Evolutionary conservation across 495 filamentous ascomycete species (phyloP).

Genomic region (Ramalina peruviana): DNA sequence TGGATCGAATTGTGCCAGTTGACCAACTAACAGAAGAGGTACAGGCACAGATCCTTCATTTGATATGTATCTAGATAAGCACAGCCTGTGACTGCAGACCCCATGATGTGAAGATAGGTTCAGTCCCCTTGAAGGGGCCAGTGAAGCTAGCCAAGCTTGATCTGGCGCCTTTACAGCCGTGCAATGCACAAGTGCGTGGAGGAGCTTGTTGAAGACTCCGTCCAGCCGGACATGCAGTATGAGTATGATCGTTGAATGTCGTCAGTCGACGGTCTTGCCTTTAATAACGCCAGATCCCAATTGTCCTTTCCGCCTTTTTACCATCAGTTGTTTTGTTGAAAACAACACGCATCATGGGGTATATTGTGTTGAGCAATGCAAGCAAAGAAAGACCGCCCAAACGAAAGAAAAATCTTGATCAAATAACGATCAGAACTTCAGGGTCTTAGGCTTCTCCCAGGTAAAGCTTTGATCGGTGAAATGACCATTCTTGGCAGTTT

Average conservation of each 20-base stretch:
- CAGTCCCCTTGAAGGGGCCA: no score
- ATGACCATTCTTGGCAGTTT: conserved; percentile 98
- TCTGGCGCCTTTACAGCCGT: no score
- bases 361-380: background rate
- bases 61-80: no score
- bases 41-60: no score
- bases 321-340: conserved; percentile 44
- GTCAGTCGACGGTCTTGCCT: background rate
- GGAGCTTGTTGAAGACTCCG: no score
- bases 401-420: background rate
- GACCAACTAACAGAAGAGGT: no score
- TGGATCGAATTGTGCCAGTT: no score
- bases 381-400: conserved; percentile 1
- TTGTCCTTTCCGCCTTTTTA: background rate
- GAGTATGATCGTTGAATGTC: background rate
- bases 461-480: conserved; percentile 96
- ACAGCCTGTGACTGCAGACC: no score
- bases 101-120: no score
- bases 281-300: background rate
- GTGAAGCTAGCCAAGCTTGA: no score
- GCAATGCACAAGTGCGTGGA: no score
- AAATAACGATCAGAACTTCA: conserved; percentile 55
- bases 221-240: background rate
- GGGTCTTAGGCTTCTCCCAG: conserved; percentile 95
- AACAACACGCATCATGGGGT: conserved; percentile 38